A percentile compares a stretch with the other conserved stretches of the same genome.
Evolutionary conservation across 1,284 basidiomycete species (phyloP).

Genomic region (Hymenochaete sp.): DNA sequence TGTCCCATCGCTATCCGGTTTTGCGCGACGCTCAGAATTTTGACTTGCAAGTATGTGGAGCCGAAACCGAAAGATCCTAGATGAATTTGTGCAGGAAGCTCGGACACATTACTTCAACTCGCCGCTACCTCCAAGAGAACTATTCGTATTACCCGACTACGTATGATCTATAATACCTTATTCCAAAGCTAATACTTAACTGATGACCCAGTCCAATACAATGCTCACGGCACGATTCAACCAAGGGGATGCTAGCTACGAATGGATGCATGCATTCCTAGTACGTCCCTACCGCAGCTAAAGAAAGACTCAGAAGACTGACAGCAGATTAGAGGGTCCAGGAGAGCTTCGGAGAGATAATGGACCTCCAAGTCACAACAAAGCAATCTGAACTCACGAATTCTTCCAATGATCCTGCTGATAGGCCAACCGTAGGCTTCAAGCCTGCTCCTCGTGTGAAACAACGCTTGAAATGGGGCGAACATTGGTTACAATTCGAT

Average conservation of each 20-base stretch:
- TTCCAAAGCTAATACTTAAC: background rate
- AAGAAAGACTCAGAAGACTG: background rate
- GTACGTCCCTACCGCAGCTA: constrained; percentile 1
- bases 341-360: constrained; percentile 1
- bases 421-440: constrained; percentile 5
- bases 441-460: constrained; percentile 11
- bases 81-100: constrained; percentile 17
- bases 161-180: background rate
- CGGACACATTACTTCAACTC: constrained; percentile 14
- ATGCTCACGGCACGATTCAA: constrained; percentile 9
- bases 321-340: constrained; percentile 1
- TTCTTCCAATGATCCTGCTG: background rate
- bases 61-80: constrained; percentile 15
- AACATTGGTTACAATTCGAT: constrained; percentile 14
- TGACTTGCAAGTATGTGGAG: constrained; percentile 12
- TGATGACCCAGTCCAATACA: constrained; percentile 8
- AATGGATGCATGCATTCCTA: constrained; percentile 15
- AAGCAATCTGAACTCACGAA: constrained; percentile 8
- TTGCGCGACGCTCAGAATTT: background rate
- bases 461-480: constrained; percentile 11
- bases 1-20: background rate
- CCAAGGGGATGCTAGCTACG: constrained; percentile 13
- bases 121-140: constrained; percentile 9
- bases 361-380: constrained; percentile 13
- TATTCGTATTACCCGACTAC: constrained; percentile 6